Percentiles rank a stretch among this genome's conserved stretches.
Evolutionary conservation across 257 asterid species (phyloP).

Genomic region (Jaltomata sinuosa): DNA sequence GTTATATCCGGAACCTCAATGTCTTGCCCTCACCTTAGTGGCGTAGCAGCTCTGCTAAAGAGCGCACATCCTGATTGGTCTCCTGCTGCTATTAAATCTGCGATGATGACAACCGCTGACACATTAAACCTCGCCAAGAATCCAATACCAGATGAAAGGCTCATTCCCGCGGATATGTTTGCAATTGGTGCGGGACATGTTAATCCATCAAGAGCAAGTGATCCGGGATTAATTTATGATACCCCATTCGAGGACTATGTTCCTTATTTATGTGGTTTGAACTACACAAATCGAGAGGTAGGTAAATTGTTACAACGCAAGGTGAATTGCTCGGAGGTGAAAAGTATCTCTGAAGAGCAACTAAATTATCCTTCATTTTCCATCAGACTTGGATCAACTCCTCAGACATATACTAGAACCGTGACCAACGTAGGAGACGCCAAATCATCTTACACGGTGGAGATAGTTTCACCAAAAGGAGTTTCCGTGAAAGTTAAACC

Average conservation of each 20-base stretch:
- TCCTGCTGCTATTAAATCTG: conserved; percentile 41
- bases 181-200: conserved; percentile 49
- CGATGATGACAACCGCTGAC: conserved; percentile 48
- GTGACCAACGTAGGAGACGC: conserved; percentile 39
- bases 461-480: conserved; percentile 19
- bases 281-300: conserved; percentile 24
- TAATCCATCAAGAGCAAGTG: conserved; percentile 27
- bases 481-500: conserved; percentile 27
- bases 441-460: conserved; percentile 12
- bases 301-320: conserved; percentile 1
- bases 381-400: neutral
- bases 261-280: conserved; percentile 39
- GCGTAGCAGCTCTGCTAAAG: conserved; percentile 36
- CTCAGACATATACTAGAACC: conserved; percentile 29
- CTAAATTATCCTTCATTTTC: conserved; percentile 19
- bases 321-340: conserved; percentile 16
- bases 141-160: conserved; percentile 24
- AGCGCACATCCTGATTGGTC: conserved; percentile 43
- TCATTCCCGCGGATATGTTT: conserved; percentile 19
- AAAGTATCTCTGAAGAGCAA: conserved; percentile 18
- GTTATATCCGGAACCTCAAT: conserved; percentile 44
- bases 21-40: conserved; percentile 48
- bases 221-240: conserved; percentile 50
- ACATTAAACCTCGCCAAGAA: conserved; percentile 8
- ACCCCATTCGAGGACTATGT: conserved; percentile 29